Conservation (phyloP, 2,329 filamentous ascomycete species). For the Simplicillium aogashimaense region DNA sequence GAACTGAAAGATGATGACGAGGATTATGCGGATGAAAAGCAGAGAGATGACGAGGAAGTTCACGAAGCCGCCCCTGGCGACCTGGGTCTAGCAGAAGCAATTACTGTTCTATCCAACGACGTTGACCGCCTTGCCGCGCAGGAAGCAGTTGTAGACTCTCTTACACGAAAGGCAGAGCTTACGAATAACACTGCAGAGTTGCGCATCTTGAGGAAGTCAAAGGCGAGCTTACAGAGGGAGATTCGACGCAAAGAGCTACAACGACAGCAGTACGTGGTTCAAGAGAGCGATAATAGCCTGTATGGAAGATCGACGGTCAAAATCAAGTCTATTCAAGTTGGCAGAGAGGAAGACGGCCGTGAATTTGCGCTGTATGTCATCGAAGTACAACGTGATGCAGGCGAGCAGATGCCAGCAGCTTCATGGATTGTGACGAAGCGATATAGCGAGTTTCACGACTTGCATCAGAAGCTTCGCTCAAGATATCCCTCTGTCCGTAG, state of each 20-base stretch:
- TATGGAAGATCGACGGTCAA: slow-evolving; percentile 84
- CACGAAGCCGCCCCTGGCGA: slow-evolving; percentile 93
- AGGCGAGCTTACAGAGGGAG: slow-evolving; percentile 84
- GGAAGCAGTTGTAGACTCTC: slow-evolving; percentile 80
- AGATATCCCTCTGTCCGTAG: slow-evolving; percentile 81
- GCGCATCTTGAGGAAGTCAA: slow-evolving; percentile 85
- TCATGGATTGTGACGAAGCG: slow-evolving; percentile 87
- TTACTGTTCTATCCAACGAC: slow-evolving; percentile 75
- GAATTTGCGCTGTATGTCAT: slow-evolving; percentile 92
- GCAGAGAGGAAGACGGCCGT: slow-evolving; percentile 81
- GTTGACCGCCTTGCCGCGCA: slow-evolving; percentile 84
- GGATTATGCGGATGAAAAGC: slow-evolving; percentile 50
- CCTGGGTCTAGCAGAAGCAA: slow-evolving; percentile 85
- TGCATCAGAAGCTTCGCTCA: slow-evolving; percentile 79
- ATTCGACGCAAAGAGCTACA: slow-evolving; percentile 92
- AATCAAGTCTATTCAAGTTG: slow-evolving; percentile 89
- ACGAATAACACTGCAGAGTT: slow-evolving; percentile 95
- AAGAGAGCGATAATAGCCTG: slow-evolving; percentile 95
- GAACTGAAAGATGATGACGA: slow-evolving; percentile 80
- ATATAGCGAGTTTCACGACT: slow-evolving; percentile 94
- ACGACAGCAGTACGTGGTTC: slow-evolving; percentile 90
- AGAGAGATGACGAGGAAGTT: slow-evolving; percentile 60
- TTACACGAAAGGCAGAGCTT: slow-evolving; percentile 88
- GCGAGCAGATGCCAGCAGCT: slow-evolving; percentile 93
- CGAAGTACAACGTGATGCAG: slow-evolving; percentile 81